These are phyloP conservation scores for Trichaptum fuscoviolaceum DNA, from an alignment of 768 basidiomycete genomes.

Conservation along the genomic window DNA sequence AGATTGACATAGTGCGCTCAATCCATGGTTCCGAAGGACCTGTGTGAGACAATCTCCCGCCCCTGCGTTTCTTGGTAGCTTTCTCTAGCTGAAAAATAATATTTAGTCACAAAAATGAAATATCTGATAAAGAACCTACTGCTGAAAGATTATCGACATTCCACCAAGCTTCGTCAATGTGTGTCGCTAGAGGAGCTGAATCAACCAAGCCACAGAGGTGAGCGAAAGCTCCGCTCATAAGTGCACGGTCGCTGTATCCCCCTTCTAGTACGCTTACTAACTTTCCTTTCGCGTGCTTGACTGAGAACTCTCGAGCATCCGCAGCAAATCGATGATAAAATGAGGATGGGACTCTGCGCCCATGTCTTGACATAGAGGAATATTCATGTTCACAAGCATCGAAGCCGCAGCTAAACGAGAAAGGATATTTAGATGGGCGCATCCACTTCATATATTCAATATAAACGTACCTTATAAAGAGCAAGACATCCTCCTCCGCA, in stretches of 20 bases:
- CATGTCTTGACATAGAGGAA: conserved; percentile 86
- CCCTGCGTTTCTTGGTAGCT: conserved; percentile 53
- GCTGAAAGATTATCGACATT: conserved; percentile 48
- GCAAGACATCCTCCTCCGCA: conserved; percentile 60
- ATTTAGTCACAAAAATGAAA: not conserved
- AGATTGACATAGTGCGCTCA: conserved; percentile 45
- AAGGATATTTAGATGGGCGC: not conserved
- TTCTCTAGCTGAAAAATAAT: conserved; percentile 51
- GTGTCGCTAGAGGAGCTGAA: conserved; percentile 6
- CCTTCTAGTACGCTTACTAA: conserved; percentile 91
- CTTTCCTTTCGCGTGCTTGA: conserved; percentile 58
- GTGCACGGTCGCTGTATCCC: conserved; percentile 87
- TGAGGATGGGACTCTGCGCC: conserved; percentile 78
- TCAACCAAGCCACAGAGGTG: conserved; percentile 68
- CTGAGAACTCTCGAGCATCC: conserved; percentile 63
- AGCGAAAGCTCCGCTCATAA: conserved; percentile 79
- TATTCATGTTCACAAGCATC: conserved; percentile 94
- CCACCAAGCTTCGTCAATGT: conserved; percentile 56
- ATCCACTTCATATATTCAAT: conserved; percentile 2
- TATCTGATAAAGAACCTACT: conserved; percentile 31
- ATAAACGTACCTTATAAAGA: conserved; percentile 77
- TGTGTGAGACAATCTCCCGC: conserved; percentile 34
- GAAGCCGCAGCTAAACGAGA: conserved; percentile 72
- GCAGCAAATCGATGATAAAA: conserved; percentile 83
- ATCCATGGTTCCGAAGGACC: conserved; percentile 48